Base-by-base conservation (phyloP, 306 rosid species). In the Ziziphus jujuba region DNA sequence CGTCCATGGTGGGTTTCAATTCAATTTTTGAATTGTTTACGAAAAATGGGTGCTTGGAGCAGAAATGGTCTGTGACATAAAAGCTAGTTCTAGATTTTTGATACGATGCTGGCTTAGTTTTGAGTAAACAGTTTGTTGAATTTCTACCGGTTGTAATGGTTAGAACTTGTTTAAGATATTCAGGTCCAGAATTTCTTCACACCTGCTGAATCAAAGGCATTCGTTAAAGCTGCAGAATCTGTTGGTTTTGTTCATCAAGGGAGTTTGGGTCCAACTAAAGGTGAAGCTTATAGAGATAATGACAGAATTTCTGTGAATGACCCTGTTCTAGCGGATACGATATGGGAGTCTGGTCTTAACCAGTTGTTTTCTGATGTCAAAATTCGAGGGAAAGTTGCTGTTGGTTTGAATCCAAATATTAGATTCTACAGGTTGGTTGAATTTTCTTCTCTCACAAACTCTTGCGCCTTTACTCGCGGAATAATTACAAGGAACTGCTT, bases 241-340 rank as follows among this genome's bases (percentile, higher is more conserved):
- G 65, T 81, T 44, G 98, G 98, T 63, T 93, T 93, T 80, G 63
- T 77, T 60, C 95, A 81, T 78, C 98, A 90, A 61, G 97, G 96
- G 64, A 93, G 97, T 63, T 80, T 83, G 34, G 97, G 98, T 80
- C 98, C 97, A 59, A 49, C 85, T 6, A 81, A 79, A 81, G 98
- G 98, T 20, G 96, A 93, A 79, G 97, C 98, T 66, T 90, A 70
- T 48, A 77, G 96, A 76, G 98, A 93, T 74, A 90, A 93, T 67
- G 97, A 90, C 69, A 73, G 98, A 72, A 71, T 88, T 67, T 75
- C 95, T 13, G 86, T 88, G 77, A 80, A 78, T 55, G 89, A 88
- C 77, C 80, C 85, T 67, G 84, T 50, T 63, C 90, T 93, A 48
- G 91, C 98, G 9, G 83, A 83, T 70, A 20, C 79, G 54, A 63